Base-by-base conservation (phyloP, 176 grass and related monocot species). In the Aegilops longissima region DNA sequence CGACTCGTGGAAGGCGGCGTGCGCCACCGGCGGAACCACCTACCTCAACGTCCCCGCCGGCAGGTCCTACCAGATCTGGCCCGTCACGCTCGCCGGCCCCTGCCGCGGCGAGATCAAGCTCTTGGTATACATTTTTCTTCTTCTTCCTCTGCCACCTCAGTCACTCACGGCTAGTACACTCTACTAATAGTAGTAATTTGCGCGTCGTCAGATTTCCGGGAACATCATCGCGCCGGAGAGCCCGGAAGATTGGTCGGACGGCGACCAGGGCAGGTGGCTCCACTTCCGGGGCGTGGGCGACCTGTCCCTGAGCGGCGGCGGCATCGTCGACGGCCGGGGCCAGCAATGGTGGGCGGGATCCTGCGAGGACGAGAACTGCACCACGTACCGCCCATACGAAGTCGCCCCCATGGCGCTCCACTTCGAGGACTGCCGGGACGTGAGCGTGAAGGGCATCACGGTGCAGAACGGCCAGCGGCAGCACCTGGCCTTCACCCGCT, bases 271-370 rank as follows among this genome's bases (percentile, higher is more conserved):
- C 34, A 72, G 84, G 23, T 97, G 88, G 92, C 76, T 92, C 31
- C 90, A 89, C 51, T 93, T 89, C 68, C 3, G 35, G 69, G 76
- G 81, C 77, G 84, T 92, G 23, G 47, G 39, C 3, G 27, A 85
- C 45, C 85, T 98, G 16, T 59, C 47, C 9, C 14, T 98, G 25
- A 83, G 63, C 59, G 91, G 95, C 42, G 76, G 87, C 21, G 95
- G 95, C 82, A 87, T 86, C 63, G 83, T 98, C 31, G 80, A 98
- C 70, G 95, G 87, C 64, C 83, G 78, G 75, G 95, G 95, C 11
- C 74, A 84, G 9, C 58, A 80, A 64, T 95, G 95, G 95, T 98
- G 95, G 95, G 85, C 89, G 61, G 71, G 42, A 23, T 70, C 78
- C 2, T 87, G 90, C 86, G 64, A 85, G 34, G 5, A 31, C 30